Percentiles rank a stretch among this genome's conserved stretches.
Conservation (phyloP, 306 rosid species). For the Lathyrus tuberosus region DNA sequence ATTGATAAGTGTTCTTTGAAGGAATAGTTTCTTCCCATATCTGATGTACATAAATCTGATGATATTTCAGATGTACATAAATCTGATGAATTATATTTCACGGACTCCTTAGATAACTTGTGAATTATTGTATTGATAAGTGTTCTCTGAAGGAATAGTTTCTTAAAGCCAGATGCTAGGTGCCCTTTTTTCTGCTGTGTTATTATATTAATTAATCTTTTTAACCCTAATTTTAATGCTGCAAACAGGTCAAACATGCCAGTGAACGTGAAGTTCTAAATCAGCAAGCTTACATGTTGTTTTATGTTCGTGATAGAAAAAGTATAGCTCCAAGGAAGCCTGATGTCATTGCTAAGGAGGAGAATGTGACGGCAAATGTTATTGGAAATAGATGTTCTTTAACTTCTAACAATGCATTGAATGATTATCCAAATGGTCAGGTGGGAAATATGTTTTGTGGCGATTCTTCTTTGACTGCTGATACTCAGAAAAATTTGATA, state of each 20-base stretch:
- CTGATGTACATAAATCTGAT: not conserved
- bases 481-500: conserved; percentile 44
- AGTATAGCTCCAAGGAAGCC: conserved; percentile 57
- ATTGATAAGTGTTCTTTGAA: not conserved
- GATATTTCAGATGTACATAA: too few species aligned
- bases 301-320: conserved; percentile 89
- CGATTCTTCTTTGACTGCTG: conserved; percentile 34
- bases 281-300: conserved; percentile 97
- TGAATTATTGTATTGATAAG: conserved; percentile 3
- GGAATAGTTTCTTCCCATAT: not conserved
- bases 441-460: conserved; percentile 40
- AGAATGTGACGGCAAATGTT: conserved; percentile 47
- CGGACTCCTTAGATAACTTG: not conserved
- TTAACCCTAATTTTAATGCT: conserved; percentile 19
- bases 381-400: conserved; percentile 41
- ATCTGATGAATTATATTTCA: conserved; percentile 7
- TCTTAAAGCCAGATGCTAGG: not conserved
- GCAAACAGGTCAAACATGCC: conserved; percentile 70
- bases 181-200: not conserved
- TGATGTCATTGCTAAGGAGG: conserved; percentile 51
- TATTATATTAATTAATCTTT: not conserved
- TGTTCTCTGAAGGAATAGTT: not conserved
- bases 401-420: conserved; percentile 44
- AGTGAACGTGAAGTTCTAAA: conserved; percentile 76
- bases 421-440: conserved; percentile 47